phyloP scores from a whole-genome alignment of 1,139 yeast genomes.

The Yamadazyma siamensis region DNA sequence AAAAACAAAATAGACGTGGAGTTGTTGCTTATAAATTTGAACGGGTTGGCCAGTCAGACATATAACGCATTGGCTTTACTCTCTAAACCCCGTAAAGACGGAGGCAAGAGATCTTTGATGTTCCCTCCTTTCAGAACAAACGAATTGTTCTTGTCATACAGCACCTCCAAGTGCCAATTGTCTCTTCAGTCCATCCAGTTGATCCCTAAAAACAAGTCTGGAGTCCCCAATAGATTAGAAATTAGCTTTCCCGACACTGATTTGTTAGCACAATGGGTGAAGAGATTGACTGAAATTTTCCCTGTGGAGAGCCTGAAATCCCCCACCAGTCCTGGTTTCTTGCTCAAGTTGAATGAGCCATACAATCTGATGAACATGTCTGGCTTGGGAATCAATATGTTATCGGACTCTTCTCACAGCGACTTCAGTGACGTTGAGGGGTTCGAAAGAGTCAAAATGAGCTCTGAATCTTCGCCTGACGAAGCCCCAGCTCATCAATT shows the following conservation, averaged over 20 bases:
- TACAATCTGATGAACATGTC: slow-evolving; percentile 19
- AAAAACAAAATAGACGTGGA: slow-evolving; percentile 19
- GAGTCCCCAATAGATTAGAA: slow-evolving; percentile 9
- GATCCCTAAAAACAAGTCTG: slow-evolving; percentile 10
- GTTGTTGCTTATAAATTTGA: slow-evolving; percentile 29
- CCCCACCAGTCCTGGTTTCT: slow-evolving; percentile 20
- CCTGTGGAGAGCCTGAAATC: slow-evolving; percentile 27
- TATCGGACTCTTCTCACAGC: slow-evolving; percentile 17
- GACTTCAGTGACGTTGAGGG: slow-evolving; percentile 5
- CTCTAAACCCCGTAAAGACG: slow-evolving; percentile 13
- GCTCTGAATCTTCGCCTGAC: slow-evolving; percentile 7
- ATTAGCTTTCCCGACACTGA: slow-evolving; percentile 18
- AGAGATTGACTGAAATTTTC: slow-evolving; percentile 27
- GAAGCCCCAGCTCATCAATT: slow-evolving; percentile 11
- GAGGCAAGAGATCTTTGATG: slow-evolving; percentile 26
- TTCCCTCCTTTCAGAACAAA: slow-evolving; percentile 41
- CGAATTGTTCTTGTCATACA: slow-evolving; percentile 14
- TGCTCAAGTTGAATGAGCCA: slow-evolving; percentile 20
- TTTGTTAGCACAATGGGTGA: slow-evolving; percentile 24
- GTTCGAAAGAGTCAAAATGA: slow-evolving; percentile 2
- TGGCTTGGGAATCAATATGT: slow-evolving; percentile 36
- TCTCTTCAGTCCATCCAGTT: slow-evolving; percentile 26
- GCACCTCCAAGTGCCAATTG: slow-evolving; percentile 19
- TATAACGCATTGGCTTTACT: slow-evolving; percentile 42
- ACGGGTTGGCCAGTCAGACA: slow-evolving; percentile 15